Conservation (phyloP, 495 filamentous ascomycete genomes). For the Talaromyces proteolyticus region DNA sequence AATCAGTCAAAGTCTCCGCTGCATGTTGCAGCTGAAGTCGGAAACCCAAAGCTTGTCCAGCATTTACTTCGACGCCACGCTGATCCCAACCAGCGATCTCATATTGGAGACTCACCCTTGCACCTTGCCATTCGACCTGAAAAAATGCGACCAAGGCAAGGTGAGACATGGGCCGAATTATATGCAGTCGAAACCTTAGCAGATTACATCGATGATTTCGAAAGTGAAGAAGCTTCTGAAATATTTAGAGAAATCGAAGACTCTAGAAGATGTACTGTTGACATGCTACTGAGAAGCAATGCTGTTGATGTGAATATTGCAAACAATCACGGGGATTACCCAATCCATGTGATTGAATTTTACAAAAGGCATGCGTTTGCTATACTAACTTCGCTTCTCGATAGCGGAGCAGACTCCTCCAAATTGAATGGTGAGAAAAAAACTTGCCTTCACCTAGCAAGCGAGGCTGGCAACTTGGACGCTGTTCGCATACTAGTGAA, state of each 20-base stretch:
- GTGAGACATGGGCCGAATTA: too few species aligned
- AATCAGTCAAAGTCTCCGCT: too few species aligned
- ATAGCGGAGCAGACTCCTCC: constrained; percentile 9
- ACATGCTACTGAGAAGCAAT: constrained; percentile 6
- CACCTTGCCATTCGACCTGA: too few species aligned
- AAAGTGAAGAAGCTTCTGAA: constrained; percentile 9
- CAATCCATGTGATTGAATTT: constrained; percentile 10
- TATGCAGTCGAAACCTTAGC: too few species aligned
- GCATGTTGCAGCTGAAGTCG: too few species aligned
- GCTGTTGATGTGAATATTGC: constrained; percentile 10
- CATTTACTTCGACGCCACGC: too few species aligned
- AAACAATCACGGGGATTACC: constrained; percentile 10
- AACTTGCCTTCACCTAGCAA: constrained; percentile 11
- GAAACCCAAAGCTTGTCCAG: too few species aligned
- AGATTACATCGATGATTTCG: too few species aligned
- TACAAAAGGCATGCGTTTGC: constrained; percentile 4
- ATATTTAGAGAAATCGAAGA: constrained; percentile 6
- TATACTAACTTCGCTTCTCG: constrained; percentile 9
- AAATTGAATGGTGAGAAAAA: constrained; percentile 3
- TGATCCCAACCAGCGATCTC: too few species aligned
- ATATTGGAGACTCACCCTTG: too few species aligned
- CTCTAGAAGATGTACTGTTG: constrained; percentile 5
- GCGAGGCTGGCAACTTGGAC: constrained; percentile 6
- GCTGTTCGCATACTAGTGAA: constrained; percentile 10
- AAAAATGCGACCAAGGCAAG: too few species aligned